Conservation (phyloP, 2,329 filamentous ascomycete genomes). For the Tolypocladium album region DNA sequence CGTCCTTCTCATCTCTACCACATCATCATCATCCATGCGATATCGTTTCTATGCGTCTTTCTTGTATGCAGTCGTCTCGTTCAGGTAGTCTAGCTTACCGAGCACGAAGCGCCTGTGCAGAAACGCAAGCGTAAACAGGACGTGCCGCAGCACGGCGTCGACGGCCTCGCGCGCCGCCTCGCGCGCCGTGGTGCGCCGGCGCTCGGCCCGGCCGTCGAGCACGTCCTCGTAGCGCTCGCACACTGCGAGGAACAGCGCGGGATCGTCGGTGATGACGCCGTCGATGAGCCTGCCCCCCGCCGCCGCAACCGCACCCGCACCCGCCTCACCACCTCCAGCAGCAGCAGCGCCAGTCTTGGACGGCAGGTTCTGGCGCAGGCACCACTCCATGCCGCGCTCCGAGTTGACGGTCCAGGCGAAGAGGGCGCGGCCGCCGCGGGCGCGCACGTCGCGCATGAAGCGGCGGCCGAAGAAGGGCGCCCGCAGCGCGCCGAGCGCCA, state of each 20-base stretch:
- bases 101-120: slow-evolving; percentile 12
- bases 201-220: slow-evolving; percentile 13
- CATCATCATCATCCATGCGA: not conserved
- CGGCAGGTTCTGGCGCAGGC: slow-evolving; percentile 35
- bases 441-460: slow-evolving; percentile 52
- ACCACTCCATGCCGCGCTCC: slow-evolving; percentile 70
- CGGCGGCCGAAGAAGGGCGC: slow-evolving; percentile 50
- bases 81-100: slow-evolving; percentile 16
- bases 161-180: slow-evolving; percentile 7
- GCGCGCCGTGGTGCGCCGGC: slow-evolving; percentile 4
- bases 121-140: slow-evolving; percentile 12
- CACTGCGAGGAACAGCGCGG: slow-evolving; percentile 54
- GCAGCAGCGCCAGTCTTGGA: too few species aligned
- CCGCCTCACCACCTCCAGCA: too few species aligned
- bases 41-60: not conserved
- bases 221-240: slow-evolving; percentile 30
- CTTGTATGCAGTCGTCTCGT: slow-evolving; percentile 9
- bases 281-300: slow-evolving; percentile 40
- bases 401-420: slow-evolving; percentile 85
- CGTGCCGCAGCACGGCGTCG: slow-evolving; percentile 8
- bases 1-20: not conserved
- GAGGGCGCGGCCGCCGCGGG: slow-evolving; percentile 39
- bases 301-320: not conserved
- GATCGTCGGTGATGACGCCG: slow-evolving; percentile 80
- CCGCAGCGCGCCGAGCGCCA: slow-evolving; percentile 58